Percentiles rank a stretch among this genome's conserved stretches.
These are phyloP conservation scores for Podaxis sp. DNA, from an alignment of 768 basidiomycete species.

Conservation along the genomic window DNA sequence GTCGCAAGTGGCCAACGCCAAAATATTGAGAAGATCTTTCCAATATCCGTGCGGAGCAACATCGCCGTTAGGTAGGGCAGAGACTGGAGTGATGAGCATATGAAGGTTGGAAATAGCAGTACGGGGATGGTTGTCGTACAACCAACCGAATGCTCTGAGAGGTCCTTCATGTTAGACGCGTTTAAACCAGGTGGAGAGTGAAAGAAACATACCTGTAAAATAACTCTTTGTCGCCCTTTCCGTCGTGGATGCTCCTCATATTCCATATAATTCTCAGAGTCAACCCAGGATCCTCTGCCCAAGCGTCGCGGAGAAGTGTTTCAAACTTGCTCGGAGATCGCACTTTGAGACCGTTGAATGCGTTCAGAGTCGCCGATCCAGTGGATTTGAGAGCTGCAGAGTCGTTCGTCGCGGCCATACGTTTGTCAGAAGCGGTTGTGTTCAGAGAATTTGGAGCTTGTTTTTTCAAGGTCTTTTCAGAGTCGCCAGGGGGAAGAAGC, in stretches of 20 bases:
- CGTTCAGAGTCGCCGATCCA: conserved; percentile 46
- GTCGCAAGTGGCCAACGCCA: conserved; percentile 52
- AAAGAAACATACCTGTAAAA: conserved; percentile 48
- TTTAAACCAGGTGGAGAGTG: not conserved
- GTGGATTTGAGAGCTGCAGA: conserved; percentile 52
- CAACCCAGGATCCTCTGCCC: conserved; percentile 50
- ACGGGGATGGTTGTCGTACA: conserved; percentile 63
- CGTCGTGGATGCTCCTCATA: conserved; percentile 64
- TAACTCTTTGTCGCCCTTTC: conserved; percentile 52
- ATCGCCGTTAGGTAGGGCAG: conserved; percentile 26
- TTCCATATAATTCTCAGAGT: conserved; percentile 69
- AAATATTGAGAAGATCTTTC: conserved; percentile 71
- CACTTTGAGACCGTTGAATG: conserved; percentile 40
- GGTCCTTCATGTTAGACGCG: not conserved
- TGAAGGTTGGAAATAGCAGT: conserved; percentile 63
- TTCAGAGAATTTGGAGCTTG: conserved; percentile 47
- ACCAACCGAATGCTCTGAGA: conserved; percentile 56
- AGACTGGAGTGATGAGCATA: conserved; percentile 48
- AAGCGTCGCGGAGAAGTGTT: conserved; percentile 41
- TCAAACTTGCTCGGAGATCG: conserved; percentile 20
- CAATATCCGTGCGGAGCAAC: conserved; percentile 57
- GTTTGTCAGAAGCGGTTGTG: conserved; percentile 41
- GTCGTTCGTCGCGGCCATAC: conserved; percentile 42
- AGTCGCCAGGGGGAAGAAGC: conserved; percentile 32
- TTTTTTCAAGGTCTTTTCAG: not conserved